Conservation (phyloP, 129 eudicot genomes). For the Erigeron canadensis region DNA sequence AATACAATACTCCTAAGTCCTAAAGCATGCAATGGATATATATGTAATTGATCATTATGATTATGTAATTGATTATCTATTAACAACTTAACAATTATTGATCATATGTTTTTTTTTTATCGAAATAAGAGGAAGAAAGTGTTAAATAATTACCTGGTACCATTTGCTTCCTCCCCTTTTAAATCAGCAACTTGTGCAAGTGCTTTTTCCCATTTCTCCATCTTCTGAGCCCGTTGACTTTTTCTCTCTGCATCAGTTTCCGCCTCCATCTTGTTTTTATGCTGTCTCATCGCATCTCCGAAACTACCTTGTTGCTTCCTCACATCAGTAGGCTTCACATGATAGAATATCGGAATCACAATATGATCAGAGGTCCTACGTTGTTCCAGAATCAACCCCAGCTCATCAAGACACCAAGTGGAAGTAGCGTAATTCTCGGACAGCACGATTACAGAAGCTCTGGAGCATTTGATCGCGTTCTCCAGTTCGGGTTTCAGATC, state of each 20-base stretch:
- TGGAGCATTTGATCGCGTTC: constrained; percentile 10
- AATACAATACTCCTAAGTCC: no score
- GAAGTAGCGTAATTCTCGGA: constrained; percentile 21
- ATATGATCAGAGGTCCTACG: constrained; percentile 6
- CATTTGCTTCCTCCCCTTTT: constrained; percentile 19
- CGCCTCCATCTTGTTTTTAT: constrained; percentile 8
- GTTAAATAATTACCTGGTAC: neutral
- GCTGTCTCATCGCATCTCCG: constrained; percentile 12
- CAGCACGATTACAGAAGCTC: constrained; percentile 9
- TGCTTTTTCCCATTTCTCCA: constrained; percentile 20
- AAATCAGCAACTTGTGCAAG: constrained; percentile 15
- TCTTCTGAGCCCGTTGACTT: constrained; percentile 10
- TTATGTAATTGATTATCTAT: no score
- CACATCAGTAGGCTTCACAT: constrained; percentile 18
- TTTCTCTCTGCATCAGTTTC: constrained; percentile 1
- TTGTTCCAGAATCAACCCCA: constrained; percentile 12
- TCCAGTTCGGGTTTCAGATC: constrained; percentile 13
- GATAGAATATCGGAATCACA: constrained; percentile 6
- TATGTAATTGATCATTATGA: no score
- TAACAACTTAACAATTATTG: neutral
- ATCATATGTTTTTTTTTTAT: neutral
- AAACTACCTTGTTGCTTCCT: constrained; percentile 20
- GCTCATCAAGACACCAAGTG: constrained; percentile 23
- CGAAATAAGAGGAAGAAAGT: neutral
- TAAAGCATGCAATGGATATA: no score